A percentile compares a stretch with the other conserved stretches of the same genome.
Evolutionary conservation across 1,139 yeast species (phyloP).

Genomic region (Saccharomyces hybrid): DNA sequence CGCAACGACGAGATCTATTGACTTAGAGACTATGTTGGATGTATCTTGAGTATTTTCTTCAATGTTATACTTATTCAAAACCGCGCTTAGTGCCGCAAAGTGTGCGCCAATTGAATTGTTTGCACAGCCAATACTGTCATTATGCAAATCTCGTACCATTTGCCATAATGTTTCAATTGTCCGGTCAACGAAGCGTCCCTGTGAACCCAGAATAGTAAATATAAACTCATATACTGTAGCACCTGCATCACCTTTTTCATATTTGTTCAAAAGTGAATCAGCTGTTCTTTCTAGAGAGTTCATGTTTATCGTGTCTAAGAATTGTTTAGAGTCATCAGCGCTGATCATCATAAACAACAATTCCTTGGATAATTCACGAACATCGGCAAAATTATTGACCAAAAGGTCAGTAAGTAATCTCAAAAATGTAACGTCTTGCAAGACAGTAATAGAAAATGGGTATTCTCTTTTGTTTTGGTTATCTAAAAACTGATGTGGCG

Average conservation of each 20-base stretch:
- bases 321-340: constrained; percentile 21
- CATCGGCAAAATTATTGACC: constrained; percentile 68
- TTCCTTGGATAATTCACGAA: constrained; percentile 47
- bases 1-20: constrained; percentile 25
- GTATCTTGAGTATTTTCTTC: constrained; percentile 9
- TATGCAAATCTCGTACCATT: background rate
- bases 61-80: constrained; percentile 35
- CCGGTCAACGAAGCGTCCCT: background rate
- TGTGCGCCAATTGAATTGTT: constrained; percentile 54
- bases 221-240: constrained; percentile 56
- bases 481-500: constrained; percentile 33
- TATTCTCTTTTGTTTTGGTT: constrained; percentile 11
- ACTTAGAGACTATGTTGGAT: constrained; percentile 11
- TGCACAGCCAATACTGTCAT: background rate
- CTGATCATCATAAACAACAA: constrained; percentile 43
- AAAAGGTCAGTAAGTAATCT: constrained; percentile 52
- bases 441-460: constrained; percentile 44
- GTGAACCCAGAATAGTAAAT: constrained; percentile 25
- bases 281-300: constrained; percentile 36
- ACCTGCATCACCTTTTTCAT: constrained; percentile 76
- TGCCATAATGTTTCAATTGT: background rate
- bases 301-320: constrained; percentile 8
- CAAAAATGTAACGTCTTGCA: constrained; percentile 33
- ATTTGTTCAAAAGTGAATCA: constrained; percentile 46
- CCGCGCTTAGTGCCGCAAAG: constrained; percentile 48